Evolutionary conservation across 2,329 filamentous ascomycete genomes (phyloP), one percentile per base, ranked within the genome.

Genomic region (Aquanectria penicillioides): DNA sequence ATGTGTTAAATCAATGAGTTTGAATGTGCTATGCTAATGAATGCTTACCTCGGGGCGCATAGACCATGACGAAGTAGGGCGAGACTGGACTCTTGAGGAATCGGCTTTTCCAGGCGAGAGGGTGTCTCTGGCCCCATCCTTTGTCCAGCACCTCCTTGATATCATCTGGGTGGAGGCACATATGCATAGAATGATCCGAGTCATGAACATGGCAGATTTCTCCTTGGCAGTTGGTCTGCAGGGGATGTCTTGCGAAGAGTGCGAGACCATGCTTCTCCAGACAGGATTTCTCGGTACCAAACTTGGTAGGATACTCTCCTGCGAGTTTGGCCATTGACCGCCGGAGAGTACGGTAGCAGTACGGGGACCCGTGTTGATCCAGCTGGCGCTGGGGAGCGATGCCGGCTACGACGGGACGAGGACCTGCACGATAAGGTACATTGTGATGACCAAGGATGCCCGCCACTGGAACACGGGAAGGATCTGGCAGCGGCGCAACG

Each of bases 341-440:
- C 2, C 82, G 79, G 4, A 93, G 80, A 12, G 78, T 73, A n/a
- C 77, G 71, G 72, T 89, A 88, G 71, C 86, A 84, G 12, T 75
- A 70, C 5, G 72, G 57, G 5, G 80, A 81, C 10, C 86, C 85
- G 34, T 81, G 82, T 71, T 96, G 91, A 72, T 89, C 85, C 15
- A 89, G 81, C 75, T 96, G 92, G 3, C 92, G 85, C 70, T 97
- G 92, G 0, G 92, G 92, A 1, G 92, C 92, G 57, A 96, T 92
- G 44, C 92, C 92, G 34, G 81, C 85, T 9, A 94, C 89, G 3
- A 76, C 72, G 2, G 92, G 93, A 1, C 91, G 84, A 1, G 83
- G 80, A 1, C 89, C 89, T 3, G 75, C 71, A 0, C 92, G 87
- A 55, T 81, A 81, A 1, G 89, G 87, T 0, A 95, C 80, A 26